Evolutionary conservation across 2,329 filamentous ascomycete genomes (phyloP).

Genomic region (Talaromyces albobiverticillius): DNA sequence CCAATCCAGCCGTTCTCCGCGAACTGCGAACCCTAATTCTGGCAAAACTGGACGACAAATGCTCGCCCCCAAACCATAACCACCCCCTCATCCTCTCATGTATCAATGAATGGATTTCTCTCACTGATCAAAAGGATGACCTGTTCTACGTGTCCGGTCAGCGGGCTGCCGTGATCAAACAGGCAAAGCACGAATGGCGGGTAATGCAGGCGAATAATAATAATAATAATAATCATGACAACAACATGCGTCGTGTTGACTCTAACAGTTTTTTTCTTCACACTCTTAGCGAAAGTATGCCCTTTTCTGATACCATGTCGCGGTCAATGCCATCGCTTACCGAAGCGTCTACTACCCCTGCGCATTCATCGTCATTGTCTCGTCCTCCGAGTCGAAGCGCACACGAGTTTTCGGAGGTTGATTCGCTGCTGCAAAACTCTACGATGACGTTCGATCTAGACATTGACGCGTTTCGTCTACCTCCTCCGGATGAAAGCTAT

Average conservation of each 20-base stretch:
- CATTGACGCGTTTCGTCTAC: neutral
- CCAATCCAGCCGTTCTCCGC: slow-evolving; percentile 23
- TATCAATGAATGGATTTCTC: slow-evolving; percentile 27
- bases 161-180: neutral
- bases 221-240: neutral
- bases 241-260: neutral
- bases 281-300: too few relatives aligned
- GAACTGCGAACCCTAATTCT: slow-evolving; percentile 22
- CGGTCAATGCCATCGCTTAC: neutral
- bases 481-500: neutral
- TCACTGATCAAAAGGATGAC: slow-evolving; percentile 9
- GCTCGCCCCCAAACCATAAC: slow-evolving; percentile 10
- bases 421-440: neutral
- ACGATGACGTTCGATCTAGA: neutral
- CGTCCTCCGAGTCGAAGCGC: neutral
- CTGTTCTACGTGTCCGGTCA: slow-evolving; percentile 1
- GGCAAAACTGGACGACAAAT: neutral
- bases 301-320: neutral
- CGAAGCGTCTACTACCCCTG: neutral
- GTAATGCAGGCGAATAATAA: neutral
- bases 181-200: neutral
- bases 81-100: slow-evolving; percentile 24
- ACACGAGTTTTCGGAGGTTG: neutral
- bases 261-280: too few relatives aligned
- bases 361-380: neutral